These are phyloP conservation scores for Dovyalis caffra DNA, from an alignment of 345 rosid species.

Conservation along the genomic window DNA sequence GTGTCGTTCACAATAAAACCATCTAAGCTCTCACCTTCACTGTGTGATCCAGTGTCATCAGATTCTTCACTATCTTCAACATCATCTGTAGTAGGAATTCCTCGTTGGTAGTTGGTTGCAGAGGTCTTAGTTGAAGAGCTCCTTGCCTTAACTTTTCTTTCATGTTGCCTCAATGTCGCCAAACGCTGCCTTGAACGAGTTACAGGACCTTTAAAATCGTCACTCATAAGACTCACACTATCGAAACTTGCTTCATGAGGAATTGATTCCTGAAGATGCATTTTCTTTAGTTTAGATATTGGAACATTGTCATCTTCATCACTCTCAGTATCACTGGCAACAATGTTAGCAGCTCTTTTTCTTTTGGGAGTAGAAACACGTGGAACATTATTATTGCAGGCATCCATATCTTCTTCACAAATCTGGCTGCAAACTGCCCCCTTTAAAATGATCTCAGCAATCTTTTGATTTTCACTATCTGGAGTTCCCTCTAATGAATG, in stretches of 20 bases:
- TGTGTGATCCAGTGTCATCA: constrained; percentile 39
- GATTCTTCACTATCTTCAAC: constrained; percentile 39
- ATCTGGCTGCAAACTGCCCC: constrained; percentile 13
- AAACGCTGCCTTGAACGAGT: constrained; percentile 38
- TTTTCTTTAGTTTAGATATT: constrained; percentile 41
- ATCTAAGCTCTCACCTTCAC: constrained; percentile 48
- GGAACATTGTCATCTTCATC: constrained; percentile 51
- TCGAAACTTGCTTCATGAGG: constrained; percentile 15
- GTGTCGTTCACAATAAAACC: constrained; percentile 53
- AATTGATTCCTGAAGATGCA: constrained; percentile 20
- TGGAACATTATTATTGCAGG: constrained; percentile 17
- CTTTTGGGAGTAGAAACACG: constrained; percentile 38
- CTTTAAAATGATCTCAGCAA: not conserved
- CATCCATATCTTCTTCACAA: constrained; percentile 37
- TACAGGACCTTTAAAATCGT: constrained; percentile 4
- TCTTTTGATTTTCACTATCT: constrained; percentile 21
- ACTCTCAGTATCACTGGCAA: constrained; percentile 59
- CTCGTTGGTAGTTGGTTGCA: constrained; percentile 24
- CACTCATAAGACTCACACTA: constrained; percentile 8
- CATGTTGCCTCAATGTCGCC: constrained; percentile 37
- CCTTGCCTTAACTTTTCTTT: constrained; percentile 11
- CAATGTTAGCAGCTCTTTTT: constrained; percentile 48
- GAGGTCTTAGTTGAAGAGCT: constrained; percentile 17
- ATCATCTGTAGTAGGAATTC: constrained; percentile 33
- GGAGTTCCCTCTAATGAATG: constrained; percentile 7